Conservation (phyloP, 1,139 yeast species). For the Ogataea hybrid region DNA sequence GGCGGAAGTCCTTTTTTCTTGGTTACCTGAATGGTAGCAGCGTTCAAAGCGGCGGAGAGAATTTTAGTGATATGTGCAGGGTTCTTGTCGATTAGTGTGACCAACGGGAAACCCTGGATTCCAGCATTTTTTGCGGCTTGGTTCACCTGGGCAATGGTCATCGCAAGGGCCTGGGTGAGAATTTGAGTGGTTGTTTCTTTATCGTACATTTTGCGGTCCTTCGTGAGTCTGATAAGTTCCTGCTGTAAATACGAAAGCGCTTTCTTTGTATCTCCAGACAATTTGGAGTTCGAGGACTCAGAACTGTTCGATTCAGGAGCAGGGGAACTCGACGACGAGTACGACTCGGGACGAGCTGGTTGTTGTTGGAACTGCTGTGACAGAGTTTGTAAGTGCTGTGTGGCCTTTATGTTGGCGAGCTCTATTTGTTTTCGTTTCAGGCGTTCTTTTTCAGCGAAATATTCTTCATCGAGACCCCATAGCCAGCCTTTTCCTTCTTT, state of each 20-base stretch:
- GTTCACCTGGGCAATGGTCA: slow-evolving; percentile 87
- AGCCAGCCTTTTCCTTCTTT: slow-evolving; percentile 89
- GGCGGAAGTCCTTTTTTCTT: slow-evolving; percentile 34
- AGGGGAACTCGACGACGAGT: slow-evolving; percentile 15
- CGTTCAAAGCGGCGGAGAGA: slow-evolving; percentile 78
- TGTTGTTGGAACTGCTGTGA: slow-evolving; percentile 21
- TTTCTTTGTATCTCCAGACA: slow-evolving; percentile 59
- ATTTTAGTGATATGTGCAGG: slow-evolving; percentile 85
- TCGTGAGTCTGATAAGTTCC: slow-evolving; percentile 66
- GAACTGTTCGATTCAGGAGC: slow-evolving; percentile 27
- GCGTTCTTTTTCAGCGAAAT: slow-evolving; percentile 76
- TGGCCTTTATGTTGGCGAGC: slow-evolving; percentile 28
- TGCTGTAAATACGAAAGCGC: slow-evolving; percentile 68
- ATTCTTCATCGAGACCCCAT: slow-evolving; percentile 88
- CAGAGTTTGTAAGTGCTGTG: slow-evolving; percentile 18
- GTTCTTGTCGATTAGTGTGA: slow-evolving; percentile 79
- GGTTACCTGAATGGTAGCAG: slow-evolving; percentile 66
- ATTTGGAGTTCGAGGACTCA: slow-evolving; percentile 19
- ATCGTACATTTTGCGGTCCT: slow-evolving; percentile 66
- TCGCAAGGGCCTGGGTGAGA: slow-evolving; percentile 88
- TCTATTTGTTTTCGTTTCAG: slow-evolving; percentile 69
- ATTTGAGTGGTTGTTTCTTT: slow-evolving; percentile 75
- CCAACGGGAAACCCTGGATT: slow-evolving; percentile 74
- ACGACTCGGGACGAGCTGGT: slow-evolving; percentile 26
- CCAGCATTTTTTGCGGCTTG: slow-evolving; percentile 87